phyloP scores from a whole-genome alignment of 2,329 filamentous ascomycete species.

The Fusarium azukiicola region DNA sequence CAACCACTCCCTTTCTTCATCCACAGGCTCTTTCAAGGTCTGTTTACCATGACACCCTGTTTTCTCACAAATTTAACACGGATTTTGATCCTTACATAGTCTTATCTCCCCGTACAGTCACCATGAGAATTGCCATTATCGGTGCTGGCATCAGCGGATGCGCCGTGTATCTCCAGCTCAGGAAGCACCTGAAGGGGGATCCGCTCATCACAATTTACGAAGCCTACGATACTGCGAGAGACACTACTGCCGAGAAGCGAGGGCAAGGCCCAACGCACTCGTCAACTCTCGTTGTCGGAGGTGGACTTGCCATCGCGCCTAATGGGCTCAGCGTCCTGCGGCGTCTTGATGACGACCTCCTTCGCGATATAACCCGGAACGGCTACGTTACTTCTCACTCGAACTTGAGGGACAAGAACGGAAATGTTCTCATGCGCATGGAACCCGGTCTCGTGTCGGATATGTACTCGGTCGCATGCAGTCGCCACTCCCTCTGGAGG shows the following conservation, averaged over 20 bases:
- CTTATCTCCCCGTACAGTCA: not conserved
- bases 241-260: slow-evolving; percentile 40
- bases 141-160: slow-evolving; percentile 54
- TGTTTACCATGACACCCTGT: not conserved
- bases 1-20: not conserved
- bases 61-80: too few species aligned
- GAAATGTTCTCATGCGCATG: slow-evolving; percentile 44
- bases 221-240: slow-evolving; percentile 46
- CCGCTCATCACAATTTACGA: slow-evolving; percentile 51
- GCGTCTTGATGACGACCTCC: slow-evolving; percentile 49
- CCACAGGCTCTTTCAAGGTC: not conserved
- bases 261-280: slow-evolving; percentile 48
- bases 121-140: slow-evolving; percentile 52
- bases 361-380: slow-evolving; percentile 46
- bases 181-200: slow-evolving; percentile 45
- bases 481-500: slow-evolving; percentile 51
- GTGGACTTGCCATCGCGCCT: slow-evolving; percentile 50
- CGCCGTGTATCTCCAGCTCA: slow-evolving; percentile 49
- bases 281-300: slow-evolving; percentile 51
- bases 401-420: slow-evolving; percentile 51
- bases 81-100: not conserved
- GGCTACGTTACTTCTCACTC: slow-evolving; percentile 49
- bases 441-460: slow-evolving; percentile 32
- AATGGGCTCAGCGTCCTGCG: slow-evolving; percentile 52
- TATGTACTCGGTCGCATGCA: slow-evolving; percentile 49